phyloP scores from a whole-genome alignment of 2,329 filamentous ascomycete species.

The Colletotrichum musae region DNA sequence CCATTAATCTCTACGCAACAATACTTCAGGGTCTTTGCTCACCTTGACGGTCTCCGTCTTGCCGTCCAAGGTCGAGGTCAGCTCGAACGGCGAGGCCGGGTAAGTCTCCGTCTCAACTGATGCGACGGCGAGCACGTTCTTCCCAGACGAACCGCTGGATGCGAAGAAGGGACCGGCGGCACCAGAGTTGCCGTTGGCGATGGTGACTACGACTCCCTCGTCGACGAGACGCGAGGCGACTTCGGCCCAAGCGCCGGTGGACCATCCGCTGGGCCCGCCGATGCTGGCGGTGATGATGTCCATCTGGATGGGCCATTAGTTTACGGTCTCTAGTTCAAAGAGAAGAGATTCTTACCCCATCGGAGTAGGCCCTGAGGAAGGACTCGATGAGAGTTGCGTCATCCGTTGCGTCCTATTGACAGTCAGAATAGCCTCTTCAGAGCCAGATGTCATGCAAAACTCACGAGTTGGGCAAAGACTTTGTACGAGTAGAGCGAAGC shows the following conservation, averaged over 20 bases:
- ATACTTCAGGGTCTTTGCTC: slow-evolving; percentile 18
- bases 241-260: slow-evolving; percentile 54
- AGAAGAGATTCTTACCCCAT: no score
- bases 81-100: slow-evolving; percentile 47
- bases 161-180: slow-evolving; percentile 62
- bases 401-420: slow-evolving; percentile 45
- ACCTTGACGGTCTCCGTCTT: slow-evolving; percentile 32
- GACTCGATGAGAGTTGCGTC: slow-evolving; percentile 57
- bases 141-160: slow-evolving; percentile 56
- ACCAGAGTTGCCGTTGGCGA: slow-evolving; percentile 68
- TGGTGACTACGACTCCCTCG: slow-evolving; percentile 63
- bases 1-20: no score
- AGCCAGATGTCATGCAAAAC: background rate
- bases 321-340: no score
- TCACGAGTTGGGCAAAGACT: slow-evolving; percentile 44
- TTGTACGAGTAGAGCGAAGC: slow-evolving; percentile 48
- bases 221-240: slow-evolving; percentile 57
- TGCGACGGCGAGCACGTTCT: slow-evolving; percentile 59
- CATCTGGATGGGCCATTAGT: no score
- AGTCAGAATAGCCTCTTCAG: background rate
- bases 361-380: slow-evolving; percentile 52
- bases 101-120: slow-evolving; percentile 53
- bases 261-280: slow-evolving; percentile 54
- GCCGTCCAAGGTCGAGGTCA: slow-evolving; percentile 49
- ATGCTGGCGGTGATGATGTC: slow-evolving; percentile 62